Conservation (phyloP, 257 asterid genomes). For the Buddleja alternifolia region DNA sequence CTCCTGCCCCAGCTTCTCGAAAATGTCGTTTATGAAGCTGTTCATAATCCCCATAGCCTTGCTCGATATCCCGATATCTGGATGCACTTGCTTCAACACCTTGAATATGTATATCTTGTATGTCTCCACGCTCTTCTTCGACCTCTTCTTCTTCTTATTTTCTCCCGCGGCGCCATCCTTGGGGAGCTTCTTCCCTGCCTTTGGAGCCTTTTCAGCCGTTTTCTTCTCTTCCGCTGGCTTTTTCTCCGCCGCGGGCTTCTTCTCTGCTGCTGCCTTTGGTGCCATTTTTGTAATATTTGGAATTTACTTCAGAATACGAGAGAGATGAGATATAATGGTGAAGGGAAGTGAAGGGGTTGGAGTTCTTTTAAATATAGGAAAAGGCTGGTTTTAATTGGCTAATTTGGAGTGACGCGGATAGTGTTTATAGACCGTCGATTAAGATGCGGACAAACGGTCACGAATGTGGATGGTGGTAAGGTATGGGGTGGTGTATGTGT, state of each 20-base stretch:
- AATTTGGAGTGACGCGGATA: not conserved
- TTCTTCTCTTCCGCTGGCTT: conserved; percentile 65
- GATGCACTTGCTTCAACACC: conserved; percentile 71
- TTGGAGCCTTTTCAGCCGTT: conserved; percentile 47
- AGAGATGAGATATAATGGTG: not conserved
- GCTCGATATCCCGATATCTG: conserved; percentile 65
- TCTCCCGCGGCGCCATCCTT: conserved; percentile 49
- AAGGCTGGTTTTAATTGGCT: conserved; percentile 23
- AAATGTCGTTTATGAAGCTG: no score
- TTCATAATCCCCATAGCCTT: conserved; percentile 79
- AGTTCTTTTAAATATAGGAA: conserved; percentile 5
- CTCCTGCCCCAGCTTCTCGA: conserved; percentile 59
- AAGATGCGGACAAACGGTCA: not conserved
- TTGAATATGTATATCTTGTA: conserved; percentile 79
- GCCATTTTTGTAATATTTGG: conserved; percentile 42
- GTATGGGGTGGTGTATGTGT: not conserved
- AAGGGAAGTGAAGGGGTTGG: not conserved
- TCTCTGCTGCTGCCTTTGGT: conserved; percentile 50
- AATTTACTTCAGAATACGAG: no score
- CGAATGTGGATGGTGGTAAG: not conserved
- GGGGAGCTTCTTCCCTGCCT: conserved; percentile 68
- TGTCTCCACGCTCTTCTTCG: no score
- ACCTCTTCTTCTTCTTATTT: conserved; percentile 61
- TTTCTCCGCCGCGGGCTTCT: conserved; percentile 57
- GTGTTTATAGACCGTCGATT: not conserved